These are phyloP conservation scores for Ophiostoma perfectum DNA, from an alignment of 2,329 filamentous ascomycete species.

Conservation along the genomic window DNA sequence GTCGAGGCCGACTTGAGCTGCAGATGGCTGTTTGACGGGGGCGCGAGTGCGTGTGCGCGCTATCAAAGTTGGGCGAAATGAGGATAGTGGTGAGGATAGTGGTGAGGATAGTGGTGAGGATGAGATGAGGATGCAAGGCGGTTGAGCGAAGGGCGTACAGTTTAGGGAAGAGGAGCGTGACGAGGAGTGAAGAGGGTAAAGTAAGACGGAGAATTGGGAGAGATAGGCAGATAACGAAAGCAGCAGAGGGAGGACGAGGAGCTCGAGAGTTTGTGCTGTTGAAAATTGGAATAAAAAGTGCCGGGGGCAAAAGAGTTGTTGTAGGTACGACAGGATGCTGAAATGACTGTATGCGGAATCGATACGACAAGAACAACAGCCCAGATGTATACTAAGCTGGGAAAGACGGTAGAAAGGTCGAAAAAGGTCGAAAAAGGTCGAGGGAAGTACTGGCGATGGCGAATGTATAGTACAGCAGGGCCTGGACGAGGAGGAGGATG, in stretches of 20 bases:
- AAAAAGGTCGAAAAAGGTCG: not conserved
- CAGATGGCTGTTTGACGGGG: not conserved
- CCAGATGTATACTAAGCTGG: not conserved
- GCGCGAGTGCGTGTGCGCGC: not conserved
- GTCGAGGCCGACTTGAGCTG: not conserved
- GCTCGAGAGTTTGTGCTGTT: not conserved
- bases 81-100: too few relatives aligned
- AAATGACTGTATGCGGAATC: too few relatives aligned
- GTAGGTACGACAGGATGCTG: not conserved
- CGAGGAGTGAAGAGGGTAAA: not conserved
- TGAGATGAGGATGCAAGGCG: too few relatives aligned
- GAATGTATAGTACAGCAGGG: not conserved
- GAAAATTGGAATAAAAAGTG: too few relatives aligned
- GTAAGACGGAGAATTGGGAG: too few relatives aligned
- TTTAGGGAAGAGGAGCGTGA: not conserved
- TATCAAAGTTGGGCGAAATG: not conserved
- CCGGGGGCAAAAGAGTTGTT: too few relatives aligned
- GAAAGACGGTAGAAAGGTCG: not conserved
- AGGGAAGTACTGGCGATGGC: not conserved
- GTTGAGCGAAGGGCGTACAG: too few relatives aligned
- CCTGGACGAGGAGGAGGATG: not conserved
- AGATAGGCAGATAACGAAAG: too few relatives aligned
- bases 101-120: too few relatives aligned
- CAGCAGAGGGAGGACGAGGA: too few relatives aligned
- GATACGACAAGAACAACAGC: not conserved